Evolutionary conservation across 2,329 filamentous ascomycete genomes (phyloP).

Genomic region (Xylariaceae sp.): DNA sequence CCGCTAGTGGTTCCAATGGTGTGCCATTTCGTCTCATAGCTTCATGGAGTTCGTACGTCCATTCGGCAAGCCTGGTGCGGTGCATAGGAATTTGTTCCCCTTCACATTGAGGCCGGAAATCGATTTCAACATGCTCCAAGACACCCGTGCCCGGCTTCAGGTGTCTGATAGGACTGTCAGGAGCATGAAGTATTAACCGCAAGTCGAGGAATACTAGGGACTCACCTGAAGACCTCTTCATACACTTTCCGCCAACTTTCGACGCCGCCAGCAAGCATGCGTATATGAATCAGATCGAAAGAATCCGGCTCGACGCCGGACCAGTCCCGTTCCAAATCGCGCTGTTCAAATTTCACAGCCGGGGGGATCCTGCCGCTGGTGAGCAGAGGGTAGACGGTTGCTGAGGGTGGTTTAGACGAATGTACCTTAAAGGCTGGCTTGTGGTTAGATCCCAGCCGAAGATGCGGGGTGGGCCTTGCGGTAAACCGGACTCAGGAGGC

Average conservation of each 20-base stretch:
- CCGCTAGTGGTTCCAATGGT: slow-evolving; percentile 43
- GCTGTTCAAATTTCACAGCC: slow-evolving; percentile 60
- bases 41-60: slow-evolving; percentile 61
- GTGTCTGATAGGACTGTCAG: slow-evolving; percentile 46
- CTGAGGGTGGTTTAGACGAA: too few species aligned
- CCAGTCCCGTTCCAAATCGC: slow-evolving; percentile 77
- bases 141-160: slow-evolving; percentile 67
- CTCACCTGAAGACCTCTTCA: slow-evolving; percentile 58
- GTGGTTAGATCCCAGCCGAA: too few species aligned
- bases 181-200: slow-evolving; percentile 2
- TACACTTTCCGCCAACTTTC: slow-evolving; percentile 70
- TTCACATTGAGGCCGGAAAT: slow-evolving; percentile 71
- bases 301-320: slow-evolving; percentile 36
- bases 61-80: slow-evolving; percentile 53
- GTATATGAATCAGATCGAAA: slow-evolving; percentile 79
- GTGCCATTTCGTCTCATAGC: slow-evolving; percentile 60
- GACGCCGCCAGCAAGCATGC: slow-evolving; percentile 72
- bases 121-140: slow-evolving; percentile 85
- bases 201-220: slow-evolving; percentile 5
- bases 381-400: too few species aligned
- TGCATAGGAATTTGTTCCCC: slow-evolving; percentile 12
- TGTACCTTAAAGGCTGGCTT: too few species aligned
- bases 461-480: too few species aligned
- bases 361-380: slow-evolving; percentile 53
- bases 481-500: too few species aligned